phyloP scores from a whole-genome alignment of 2,329 filamentous ascomycete genomes.

The Arthrinium phaeospermum region DNA sequence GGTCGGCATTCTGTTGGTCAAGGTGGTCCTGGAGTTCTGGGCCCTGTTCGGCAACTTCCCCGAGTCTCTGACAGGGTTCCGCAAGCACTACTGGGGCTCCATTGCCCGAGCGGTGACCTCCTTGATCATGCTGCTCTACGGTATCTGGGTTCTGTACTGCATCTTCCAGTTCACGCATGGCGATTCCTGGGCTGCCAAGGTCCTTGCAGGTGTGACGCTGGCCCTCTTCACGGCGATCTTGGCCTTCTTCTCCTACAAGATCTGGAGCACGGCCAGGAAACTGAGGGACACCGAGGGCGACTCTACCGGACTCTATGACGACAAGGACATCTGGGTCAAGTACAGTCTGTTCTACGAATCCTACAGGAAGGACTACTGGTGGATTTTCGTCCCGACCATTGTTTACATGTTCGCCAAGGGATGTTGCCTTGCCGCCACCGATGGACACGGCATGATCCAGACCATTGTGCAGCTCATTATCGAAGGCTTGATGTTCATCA shows the following conservation, averaged over 20 bases:
- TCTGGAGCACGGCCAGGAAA: constrained; percentile 75
- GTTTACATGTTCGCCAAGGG: constrained; percentile 91
- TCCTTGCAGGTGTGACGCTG: constrained; percentile 82
- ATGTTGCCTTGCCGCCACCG: constrained; percentile 80
- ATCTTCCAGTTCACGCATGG: constrained; percentile 93
- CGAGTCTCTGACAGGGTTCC: constrained; percentile 78
- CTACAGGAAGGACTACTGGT: constrained; percentile 96
- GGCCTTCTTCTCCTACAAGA: constrained; percentile 83
- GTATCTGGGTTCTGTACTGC: constrained; percentile 94
- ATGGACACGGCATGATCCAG: constrained; percentile 85
- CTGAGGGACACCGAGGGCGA: constrained; percentile 79
- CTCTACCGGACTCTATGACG: constrained; percentile 75
- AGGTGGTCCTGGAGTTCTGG: constrained; percentile 90
- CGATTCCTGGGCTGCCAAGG: constrained; percentile 92
- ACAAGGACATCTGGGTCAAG: constrained; percentile 91
- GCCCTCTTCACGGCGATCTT: constrained; percentile 80
- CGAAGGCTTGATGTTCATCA: constrained; percentile 77
- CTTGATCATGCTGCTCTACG: constrained; percentile 89
- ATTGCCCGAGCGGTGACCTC: constrained; percentile 89
- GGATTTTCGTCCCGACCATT: constrained; percentile 90
- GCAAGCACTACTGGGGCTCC: constrained; percentile 94
- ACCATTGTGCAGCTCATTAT: constrained; percentile 80
- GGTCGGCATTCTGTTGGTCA: constrained; percentile 85
- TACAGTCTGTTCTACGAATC: constrained; percentile 98
- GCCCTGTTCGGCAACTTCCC: constrained; percentile 89